A percentile compares a stretch with the other conserved stretches of the same genome.
These are phyloP conservation scores for Puccinellia tenuiflora DNA, from an alignment of 176 grass and related monocot species.

Conservation along the genomic window DNA sequence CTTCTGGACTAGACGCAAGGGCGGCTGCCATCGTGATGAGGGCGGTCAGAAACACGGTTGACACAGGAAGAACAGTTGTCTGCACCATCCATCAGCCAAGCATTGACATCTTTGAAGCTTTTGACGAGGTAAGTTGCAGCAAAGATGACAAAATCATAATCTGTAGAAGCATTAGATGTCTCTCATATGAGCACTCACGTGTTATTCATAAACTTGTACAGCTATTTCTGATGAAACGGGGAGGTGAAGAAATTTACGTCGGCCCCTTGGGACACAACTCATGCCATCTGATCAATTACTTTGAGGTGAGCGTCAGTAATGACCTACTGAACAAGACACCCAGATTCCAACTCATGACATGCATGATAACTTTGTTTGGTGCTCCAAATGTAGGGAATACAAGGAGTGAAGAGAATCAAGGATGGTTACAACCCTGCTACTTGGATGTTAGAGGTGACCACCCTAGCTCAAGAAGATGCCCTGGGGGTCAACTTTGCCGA, in stretches of 20 bases:
- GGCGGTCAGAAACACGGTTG: conserved; percentile 78
- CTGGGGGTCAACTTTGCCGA: conserved; percentile 64
- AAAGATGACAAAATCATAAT: conserved; percentile 1
- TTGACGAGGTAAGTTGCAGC: conserved; percentile 59
- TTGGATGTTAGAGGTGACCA: conserved; percentile 89
- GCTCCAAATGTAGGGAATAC: conserved; percentile 45
- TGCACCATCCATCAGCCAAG: conserved; percentile 96
- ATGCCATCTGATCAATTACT: conserved; percentile 68
- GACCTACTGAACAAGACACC: background rate
- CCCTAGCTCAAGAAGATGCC: conserved; percentile 69
- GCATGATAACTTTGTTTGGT: conserved; percentile 2
- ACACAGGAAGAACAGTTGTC: conserved; percentile 87
- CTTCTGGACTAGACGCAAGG: conserved; percentile 84
- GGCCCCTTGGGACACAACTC: conserved; percentile 81
- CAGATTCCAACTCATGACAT: conserved; percentile 3
- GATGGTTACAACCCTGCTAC: conserved; percentile 90
- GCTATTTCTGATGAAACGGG: conserved; percentile 95
- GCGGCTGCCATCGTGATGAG: conserved; percentile 96
- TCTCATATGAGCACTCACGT: conserved; percentile 23
- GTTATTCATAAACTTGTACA: conserved; percentile 33
- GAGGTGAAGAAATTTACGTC: conserved; percentile 87
- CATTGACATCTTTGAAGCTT: conserved; percentile 96
- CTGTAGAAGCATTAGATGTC: background rate
- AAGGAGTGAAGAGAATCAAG: conserved; percentile 88
- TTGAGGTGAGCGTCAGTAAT: conserved; percentile 60